phyloP scores from a whole-genome alignment of 768 basidiomycete genomes.

The Plicaturopsis crispa region DNA sequence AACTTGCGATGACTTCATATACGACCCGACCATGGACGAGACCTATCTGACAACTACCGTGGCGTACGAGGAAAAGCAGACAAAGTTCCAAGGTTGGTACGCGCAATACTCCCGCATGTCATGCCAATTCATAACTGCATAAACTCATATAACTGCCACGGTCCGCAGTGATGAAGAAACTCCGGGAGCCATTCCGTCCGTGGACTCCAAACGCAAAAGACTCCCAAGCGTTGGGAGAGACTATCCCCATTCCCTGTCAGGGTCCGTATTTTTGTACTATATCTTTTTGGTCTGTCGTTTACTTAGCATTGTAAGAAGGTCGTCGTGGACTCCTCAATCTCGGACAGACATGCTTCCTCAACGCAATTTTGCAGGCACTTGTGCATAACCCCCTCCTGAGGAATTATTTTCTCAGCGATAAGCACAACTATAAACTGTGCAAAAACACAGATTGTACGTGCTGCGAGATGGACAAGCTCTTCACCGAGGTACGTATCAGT shows the following conservation, averaged over 20 bases:
- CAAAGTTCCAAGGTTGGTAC: constrained; percentile 48
- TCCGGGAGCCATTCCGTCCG: constrained; percentile 37
- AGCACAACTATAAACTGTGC: constrained; percentile 72
- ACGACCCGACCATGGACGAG: constrained; percentile 44
- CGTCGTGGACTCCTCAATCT: constrained; percentile 84
- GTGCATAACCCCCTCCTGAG: constrained; percentile 85
- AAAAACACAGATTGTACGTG: constrained; percentile 71
- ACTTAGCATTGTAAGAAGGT: too few relatives aligned
- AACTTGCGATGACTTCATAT: constrained; percentile 70
- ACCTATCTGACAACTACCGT: constrained; percentile 37
- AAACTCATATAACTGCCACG: not conserved
- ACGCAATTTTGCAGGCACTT: constrained; percentile 84
- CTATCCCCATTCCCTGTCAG: constrained; percentile 61
- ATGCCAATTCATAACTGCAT: not conserved
- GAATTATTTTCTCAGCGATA: constrained; percentile 86
- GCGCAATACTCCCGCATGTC: not conserved
- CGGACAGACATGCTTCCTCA: constrained; percentile 92
- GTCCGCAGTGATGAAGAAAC: constrained; percentile 26
- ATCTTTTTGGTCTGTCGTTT: too few relatives aligned
- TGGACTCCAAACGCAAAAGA: constrained; percentile 43
- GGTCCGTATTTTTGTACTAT: constrained; percentile 30
- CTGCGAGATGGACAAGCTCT: constrained; percentile 90
- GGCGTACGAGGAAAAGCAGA: constrained; percentile 51
- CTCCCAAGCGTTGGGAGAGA: constrained; percentile 36
- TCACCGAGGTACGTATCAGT: constrained; percentile 51